Conservation (phyloP, 805 yeast genomes). For the Tetrapisispora pingtungensis region DNA sequence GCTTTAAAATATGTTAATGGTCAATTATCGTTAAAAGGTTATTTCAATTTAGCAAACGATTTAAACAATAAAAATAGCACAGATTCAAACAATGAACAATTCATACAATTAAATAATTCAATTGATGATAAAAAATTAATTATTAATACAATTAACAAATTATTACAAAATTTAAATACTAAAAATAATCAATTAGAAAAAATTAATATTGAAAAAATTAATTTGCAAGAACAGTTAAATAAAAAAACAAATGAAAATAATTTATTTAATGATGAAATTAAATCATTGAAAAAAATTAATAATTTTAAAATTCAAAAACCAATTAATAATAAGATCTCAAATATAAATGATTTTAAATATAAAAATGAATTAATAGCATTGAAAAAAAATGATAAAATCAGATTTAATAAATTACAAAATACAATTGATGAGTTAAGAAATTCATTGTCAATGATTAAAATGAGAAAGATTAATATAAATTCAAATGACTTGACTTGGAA, state of each 20-base stretch:
- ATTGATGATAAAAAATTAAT: slow-evolving; percentile 11
- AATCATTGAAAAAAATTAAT: background rate
- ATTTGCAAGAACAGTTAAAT: slow-evolving; percentile 5
- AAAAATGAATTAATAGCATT: background rate
- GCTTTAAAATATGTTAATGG: slow-evolving; percentile 16
- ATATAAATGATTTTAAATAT: background rate
- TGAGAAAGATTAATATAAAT: slow-evolving; percentile 1
- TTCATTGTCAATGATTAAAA: slow-evolving; percentile 4
- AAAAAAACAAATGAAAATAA: background rate
- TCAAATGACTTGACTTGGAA: slow-evolving; percentile 38
- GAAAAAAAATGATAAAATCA: slow-evolving; percentile 7
- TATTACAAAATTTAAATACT: slow-evolving; percentile 9
- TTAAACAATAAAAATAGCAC: background rate
- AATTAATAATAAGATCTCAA: background rate
- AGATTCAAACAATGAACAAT: background rate
- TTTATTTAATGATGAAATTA: background rate
- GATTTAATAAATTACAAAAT: slow-evolving; percentile 8
- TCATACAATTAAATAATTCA: slow-evolving; percentile 2
- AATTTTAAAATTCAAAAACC: background rate
- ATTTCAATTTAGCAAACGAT: slow-evolving; percentile 6
- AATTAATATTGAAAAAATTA: slow-evolving; percentile 2
- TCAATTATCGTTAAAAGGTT: slow-evolving; percentile 12
- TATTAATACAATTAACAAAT: slow-evolving; percentile 17
- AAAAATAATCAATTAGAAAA: slow-evolving; percentile 9
- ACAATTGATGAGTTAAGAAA: slow-evolving; percentile 9